Conservation (phyloP, 345 rosid species). For the Pistacia integerrima region DNA sequence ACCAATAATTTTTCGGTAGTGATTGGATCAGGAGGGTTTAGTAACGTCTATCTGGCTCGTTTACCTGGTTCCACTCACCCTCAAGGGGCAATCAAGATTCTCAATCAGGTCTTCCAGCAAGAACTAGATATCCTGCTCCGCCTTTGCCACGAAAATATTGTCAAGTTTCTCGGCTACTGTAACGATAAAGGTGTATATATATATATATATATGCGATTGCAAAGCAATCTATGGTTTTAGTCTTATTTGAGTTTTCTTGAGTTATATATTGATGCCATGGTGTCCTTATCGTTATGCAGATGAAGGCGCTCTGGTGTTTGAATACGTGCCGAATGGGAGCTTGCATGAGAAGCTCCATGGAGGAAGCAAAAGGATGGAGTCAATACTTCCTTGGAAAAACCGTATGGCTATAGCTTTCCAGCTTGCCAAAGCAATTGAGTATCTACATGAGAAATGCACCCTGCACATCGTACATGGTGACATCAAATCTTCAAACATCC, state of each 20-base stretch:
- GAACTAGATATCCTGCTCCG: conserved; percentile 75
- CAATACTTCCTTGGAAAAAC: conserved; percentile 60
- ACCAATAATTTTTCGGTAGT: conserved; percentile 53
- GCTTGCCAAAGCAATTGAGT: conserved; percentile 70
- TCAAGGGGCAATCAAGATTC: conserved; percentile 71
- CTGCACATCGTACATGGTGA: conserved; percentile 86
- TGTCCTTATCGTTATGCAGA: conserved; percentile 29
- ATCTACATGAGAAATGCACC: conserved; percentile 69
- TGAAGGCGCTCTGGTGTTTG: conserved; percentile 76
- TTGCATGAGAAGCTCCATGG: conserved; percentile 71
- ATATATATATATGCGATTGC: not conserved
- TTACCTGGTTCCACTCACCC: conserved; percentile 32
- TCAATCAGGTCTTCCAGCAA: conserved; percentile 58
- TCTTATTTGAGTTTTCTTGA: not conserved
- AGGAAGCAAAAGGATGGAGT: conserved; percentile 8
- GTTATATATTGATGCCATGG: not conserved
- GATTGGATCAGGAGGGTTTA: conserved; percentile 84
- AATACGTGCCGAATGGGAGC: conserved; percentile 68
- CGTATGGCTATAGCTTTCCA: conserved; percentile 68
- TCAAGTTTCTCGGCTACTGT: conserved; percentile 75
- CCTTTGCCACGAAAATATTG: conserved; percentile 68
- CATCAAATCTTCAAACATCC: conserved; percentile 76
- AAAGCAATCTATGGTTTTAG: not conserved
- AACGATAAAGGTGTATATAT: conserved; percentile 51
- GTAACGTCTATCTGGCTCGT: conserved; percentile 70